Evolutionary conservation across 495 filamentous ascomycete genomes (phyloP).

Genomic region (Podospora comata): DNA sequence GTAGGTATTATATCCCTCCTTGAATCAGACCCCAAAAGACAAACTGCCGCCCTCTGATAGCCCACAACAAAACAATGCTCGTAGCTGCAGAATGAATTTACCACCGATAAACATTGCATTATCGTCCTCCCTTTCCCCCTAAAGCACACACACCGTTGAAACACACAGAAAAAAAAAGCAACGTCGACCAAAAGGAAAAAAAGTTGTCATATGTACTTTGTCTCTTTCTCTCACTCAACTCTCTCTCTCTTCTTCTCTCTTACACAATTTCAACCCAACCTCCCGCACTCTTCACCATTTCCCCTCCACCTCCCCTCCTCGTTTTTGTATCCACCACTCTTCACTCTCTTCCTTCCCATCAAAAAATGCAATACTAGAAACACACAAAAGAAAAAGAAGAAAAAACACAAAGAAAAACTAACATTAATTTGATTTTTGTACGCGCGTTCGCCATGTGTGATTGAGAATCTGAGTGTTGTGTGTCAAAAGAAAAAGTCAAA

Average conservation of each 20-base stretch:
- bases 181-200: too few species aligned
- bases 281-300: neutral
- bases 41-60: too few species aligned
- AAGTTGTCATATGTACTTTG: too few species aligned
- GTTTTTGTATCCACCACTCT: neutral
- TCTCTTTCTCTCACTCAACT: too few species aligned
- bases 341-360: neutral
- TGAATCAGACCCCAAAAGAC: too few species aligned
- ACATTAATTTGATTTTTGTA: slow-evolving; percentile 4
- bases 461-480: neutral
- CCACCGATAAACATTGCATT: too few species aligned
- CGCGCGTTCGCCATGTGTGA: neutral
- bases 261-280: neutral
- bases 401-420: neutral
- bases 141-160: neutral
- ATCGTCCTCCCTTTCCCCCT: too few species aligned
- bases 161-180: neutral
- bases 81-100: too few species aligned
- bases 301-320: too few species aligned
- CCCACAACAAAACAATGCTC: too few species aligned
- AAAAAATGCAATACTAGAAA: neutral
- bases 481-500: neutral
- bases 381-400: slow-evolving; percentile 3
- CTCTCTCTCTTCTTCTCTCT: too few species aligned
- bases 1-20: too few species aligned